Conservation (phyloP, 169 alveolate genomes). For the Babesia bigemina region DNA sequence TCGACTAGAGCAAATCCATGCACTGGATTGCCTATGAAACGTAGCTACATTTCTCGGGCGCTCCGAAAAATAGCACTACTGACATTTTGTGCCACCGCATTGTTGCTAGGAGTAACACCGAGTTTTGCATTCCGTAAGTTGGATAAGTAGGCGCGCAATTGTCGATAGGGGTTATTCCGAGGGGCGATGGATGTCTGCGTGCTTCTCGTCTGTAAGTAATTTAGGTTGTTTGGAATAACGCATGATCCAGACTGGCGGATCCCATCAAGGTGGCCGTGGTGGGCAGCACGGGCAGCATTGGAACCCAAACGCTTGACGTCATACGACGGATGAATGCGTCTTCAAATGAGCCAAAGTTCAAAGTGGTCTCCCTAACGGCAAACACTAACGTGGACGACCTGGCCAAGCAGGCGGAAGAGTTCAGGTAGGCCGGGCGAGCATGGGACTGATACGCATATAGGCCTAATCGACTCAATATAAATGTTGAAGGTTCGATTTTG, state of each 20-base stretch:
- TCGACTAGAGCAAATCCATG: constrained; percentile 37
- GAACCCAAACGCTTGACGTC: constrained; percentile 79
- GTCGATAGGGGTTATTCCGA: background rate
- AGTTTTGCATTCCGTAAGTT: constrained; percentile 32
- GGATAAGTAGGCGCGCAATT: too few species aligned
- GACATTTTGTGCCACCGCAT: background rate
- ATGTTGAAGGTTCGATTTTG: constrained; percentile 55
- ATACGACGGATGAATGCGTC: constrained; percentile 63
- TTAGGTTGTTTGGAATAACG: background rate
- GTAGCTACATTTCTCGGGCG: background rate
- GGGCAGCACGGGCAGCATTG: constrained; percentile 86
- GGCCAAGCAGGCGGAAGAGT: constrained; percentile 73
- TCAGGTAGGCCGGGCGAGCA: constrained; percentile 28
- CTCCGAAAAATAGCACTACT: background rate
- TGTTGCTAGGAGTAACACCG: constrained; percentile 3
- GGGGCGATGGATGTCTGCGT: background rate
- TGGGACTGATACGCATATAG: constrained; percentile 32
- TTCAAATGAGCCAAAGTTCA: constrained; percentile 53
- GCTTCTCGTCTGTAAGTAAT: constrained; percentile 14
- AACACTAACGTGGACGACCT: constrained; percentile 64
- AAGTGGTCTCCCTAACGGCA: constrained; percentile 82
- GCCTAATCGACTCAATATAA: constrained; percentile 69
- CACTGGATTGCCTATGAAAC: constrained; percentile 17
- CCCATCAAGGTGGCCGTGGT: constrained; percentile 68
- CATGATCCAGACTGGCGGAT: constrained; percentile 2